Conservation (phyloP, 2,329 filamentous ascomycete genomes). For the Chrysoporthe cubensis region DNA sequence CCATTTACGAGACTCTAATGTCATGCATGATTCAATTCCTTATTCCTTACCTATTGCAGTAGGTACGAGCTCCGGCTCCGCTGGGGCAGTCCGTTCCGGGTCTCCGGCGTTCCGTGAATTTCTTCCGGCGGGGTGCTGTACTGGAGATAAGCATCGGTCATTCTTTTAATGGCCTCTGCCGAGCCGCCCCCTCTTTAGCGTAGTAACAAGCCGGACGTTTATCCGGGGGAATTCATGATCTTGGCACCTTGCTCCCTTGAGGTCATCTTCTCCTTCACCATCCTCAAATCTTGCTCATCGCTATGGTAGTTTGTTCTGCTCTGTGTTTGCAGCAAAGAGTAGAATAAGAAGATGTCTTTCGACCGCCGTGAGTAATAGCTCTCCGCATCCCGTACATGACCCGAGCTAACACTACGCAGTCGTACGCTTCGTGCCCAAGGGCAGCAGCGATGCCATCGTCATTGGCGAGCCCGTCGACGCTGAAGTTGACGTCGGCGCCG, state of each 20-base stretch:
- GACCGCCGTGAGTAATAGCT: constrained; percentile 18
- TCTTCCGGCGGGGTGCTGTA: background rate
- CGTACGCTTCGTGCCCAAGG: constrained; percentile 27
- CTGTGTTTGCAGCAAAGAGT: background rate
- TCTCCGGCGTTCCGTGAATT: background rate
- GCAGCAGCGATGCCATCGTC: constrained; percentile 20
- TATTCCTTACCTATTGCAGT: too few species aligned
- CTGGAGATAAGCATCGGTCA: background rate
- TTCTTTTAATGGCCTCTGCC: background rate
- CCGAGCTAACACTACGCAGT: constrained; percentile 14
- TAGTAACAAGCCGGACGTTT: background rate
- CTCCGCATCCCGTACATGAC: background rate
- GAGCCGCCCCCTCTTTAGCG: background rate
- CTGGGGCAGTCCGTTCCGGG: background rate
- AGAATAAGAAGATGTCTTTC: constrained; percentile 19
- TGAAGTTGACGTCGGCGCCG: constrained; percentile 59
- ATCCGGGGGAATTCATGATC: background rate
- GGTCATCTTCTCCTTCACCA: background rate
- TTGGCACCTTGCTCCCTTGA: background rate
- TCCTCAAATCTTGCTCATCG: background rate
- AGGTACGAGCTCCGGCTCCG: background rate
- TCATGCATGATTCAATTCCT: too few species aligned
- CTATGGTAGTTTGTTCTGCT: background rate
- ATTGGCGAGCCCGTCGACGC: constrained; percentile 28
- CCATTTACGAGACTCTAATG: too few species aligned